phyloP scores from a whole-genome alignment of 306 rosid genomes.

The Canavalia gladiata region DNA sequence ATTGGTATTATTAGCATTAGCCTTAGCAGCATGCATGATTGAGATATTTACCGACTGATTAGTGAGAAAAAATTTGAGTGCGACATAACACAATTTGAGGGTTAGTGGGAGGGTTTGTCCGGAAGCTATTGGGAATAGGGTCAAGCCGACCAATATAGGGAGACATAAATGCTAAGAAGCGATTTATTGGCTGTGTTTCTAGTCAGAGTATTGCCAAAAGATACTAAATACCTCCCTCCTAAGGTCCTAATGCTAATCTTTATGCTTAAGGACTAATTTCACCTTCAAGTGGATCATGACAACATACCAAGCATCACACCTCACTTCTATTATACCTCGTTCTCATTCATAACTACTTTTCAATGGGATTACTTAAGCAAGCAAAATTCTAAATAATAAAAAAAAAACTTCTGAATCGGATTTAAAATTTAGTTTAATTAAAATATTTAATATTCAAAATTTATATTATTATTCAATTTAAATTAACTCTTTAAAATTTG shows the following conservation, averaged over 20 bases:
- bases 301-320: slow-evolving; percentile 47
- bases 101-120: slow-evolving; percentile 46
- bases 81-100: slow-evolving; percentile 48
- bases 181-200: slow-evolving; percentile 25
- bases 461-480: too few relatives aligned
- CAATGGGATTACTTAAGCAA: neutral
- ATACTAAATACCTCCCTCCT: slow-evolving; percentile 16
- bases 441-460: too few relatives aligned
- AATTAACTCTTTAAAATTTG: too few relatives aligned
- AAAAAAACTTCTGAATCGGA: neutral
- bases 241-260: slow-evolving; percentile 46
- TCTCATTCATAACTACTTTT: slow-evolving; percentile 14
- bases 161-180: slow-evolving; percentile 40
- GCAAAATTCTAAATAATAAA: neutral
- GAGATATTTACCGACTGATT: slow-evolving; percentile 51
- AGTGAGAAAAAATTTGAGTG: slow-evolving; percentile 42
- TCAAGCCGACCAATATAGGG: slow-evolving; percentile 53
- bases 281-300: slow-evolving; percentile 53
- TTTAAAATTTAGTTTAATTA: neutral
- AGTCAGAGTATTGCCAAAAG: slow-evolving; percentile 42
- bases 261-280: slow-evolving; percentile 44
- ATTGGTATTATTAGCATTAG: slow-evolving; percentile 5
- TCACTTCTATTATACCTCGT: slow-evolving; percentile 14
- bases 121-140: slow-evolving; percentile 44
- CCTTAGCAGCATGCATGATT: slow-evolving; percentile 42